phyloP scores from a whole-genome alignment of 73 alveolate species.

The Halteria grandinella region DNA sequence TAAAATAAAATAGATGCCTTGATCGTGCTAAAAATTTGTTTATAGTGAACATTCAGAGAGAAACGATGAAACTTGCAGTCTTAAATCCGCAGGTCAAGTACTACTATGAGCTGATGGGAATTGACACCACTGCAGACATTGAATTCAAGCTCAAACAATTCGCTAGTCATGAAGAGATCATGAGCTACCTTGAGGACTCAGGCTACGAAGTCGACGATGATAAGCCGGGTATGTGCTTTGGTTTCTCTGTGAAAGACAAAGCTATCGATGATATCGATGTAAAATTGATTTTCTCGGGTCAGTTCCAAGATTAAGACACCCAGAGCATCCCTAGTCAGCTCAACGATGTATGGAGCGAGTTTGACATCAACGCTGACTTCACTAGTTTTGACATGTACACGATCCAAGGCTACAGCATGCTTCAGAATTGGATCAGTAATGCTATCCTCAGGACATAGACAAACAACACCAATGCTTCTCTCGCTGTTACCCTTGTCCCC shows the following conservation, averaged over 20 bases:
- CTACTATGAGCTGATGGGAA: not conserved
- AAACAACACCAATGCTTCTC: conserved; percentile 34
- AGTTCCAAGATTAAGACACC: conserved; percentile 5
- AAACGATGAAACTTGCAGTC: no score
- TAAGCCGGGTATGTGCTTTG: conserved; percentile 61
- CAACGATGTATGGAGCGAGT: not conserved
- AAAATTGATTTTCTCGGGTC: conserved; percentile 32
- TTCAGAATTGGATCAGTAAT: conserved; percentile 47
- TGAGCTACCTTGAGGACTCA: not conserved
- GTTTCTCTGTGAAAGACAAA: conserved; percentile 31
- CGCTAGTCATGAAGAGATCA: conserved; percentile 3
- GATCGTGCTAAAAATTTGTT: no score
- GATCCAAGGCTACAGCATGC: conserved; percentile 32
- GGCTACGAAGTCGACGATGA: conserved; percentile 35
- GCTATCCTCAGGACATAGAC: conserved; percentile 8
- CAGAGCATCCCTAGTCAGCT: conserved; percentile 50
- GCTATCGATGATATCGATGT: not conserved
- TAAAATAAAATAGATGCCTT: no score
- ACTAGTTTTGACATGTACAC: conserved; percentile 27
- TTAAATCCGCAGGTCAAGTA: no score
- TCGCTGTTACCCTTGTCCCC: conserved; percentile 19
- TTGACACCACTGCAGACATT: not conserved
- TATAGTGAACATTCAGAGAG: no score
- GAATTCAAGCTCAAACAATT: not conserved
- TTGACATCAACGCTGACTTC: conserved; percentile 3